These are phyloP conservation scores for Farysia itapuensis DNA, from an alignment of 1,284 basidiomycete genomes.

Conservation along the genomic window DNA sequence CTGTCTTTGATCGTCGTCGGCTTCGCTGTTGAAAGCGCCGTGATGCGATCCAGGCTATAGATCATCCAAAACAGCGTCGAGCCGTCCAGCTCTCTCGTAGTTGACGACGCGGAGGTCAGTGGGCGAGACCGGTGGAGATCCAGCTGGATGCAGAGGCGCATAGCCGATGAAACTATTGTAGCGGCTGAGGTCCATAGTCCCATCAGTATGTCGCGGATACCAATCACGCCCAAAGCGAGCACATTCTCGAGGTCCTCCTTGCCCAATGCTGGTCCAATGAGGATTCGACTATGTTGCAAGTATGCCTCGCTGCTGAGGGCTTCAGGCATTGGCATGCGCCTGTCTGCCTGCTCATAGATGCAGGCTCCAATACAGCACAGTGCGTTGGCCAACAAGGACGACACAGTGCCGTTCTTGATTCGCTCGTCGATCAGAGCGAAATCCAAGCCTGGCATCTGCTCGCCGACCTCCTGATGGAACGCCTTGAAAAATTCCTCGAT, in stretches of 20 bases:
- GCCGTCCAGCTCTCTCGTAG: slow-evolving; percentile 1
- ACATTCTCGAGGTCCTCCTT: slow-evolving; percentile 21
- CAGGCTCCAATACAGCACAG: slow-evolving; percentile 26
- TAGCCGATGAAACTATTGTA: slow-evolving; percentile 15
- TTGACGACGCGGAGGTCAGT: slow-evolving; percentile 1
- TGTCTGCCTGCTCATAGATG: slow-evolving; percentile 11
- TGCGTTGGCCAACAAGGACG: slow-evolving; percentile 26
- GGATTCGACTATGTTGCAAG: slow-evolving; percentile 11
- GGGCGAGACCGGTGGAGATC: slow-evolving; percentile 18
- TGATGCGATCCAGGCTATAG: slow-evolving; percentile 33
- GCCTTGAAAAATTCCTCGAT: slow-evolving; percentile 17
- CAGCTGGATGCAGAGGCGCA: slow-evolving; percentile 25
- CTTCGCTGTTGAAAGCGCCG: slow-evolving; percentile 15
- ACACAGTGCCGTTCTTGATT: slow-evolving; percentile 17
- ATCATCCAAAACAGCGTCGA: slow-evolving; percentile 24
- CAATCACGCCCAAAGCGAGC: slow-evolving; percentile 24
- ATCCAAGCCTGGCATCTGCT: slow-evolving; percentile 34
- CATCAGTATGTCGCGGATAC: slow-evolving; percentile 21
- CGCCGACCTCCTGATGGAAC: slow-evolving; percentile 10
- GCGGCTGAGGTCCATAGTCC: slow-evolving; percentile 14
- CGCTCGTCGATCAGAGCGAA: slow-evolving; percentile 8
- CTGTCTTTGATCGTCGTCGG: slow-evolving; percentile 26
- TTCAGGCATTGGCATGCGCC: slow-evolving; percentile 1
- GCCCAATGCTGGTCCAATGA: slow-evolving; percentile 17
- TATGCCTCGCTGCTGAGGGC: slow-evolving; percentile 23